Base-by-base conservation (phyloP, 169 alveolate species). In the Plasmodium knowlesi region DNA sequence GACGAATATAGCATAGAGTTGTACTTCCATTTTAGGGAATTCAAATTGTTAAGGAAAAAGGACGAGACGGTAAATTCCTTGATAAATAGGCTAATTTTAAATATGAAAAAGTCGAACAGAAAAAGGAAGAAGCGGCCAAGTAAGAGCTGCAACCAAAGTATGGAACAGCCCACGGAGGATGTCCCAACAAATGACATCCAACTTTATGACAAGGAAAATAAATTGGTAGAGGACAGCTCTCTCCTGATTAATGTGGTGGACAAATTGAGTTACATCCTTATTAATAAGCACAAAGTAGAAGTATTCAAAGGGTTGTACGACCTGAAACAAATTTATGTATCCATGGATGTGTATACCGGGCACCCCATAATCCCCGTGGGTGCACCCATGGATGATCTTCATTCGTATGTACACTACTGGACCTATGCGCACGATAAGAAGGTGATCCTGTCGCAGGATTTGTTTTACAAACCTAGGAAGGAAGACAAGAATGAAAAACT, bases 301-400 rank as follows among this genome's bases (percentile, higher is more conserved):
- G 82, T 89, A 80, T 89, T 70, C 74, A 80, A 61, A 67, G 73
- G 61, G 37, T 10, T 89, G 39, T 89, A 89, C 30, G 94, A 89
- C 14, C 72, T 89, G 46, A 78, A 89, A 53, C 83, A 89, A 89
- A 89, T 89, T 67, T 81, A 89, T 67, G 28, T 89, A 67, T 89
- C 94, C 46, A 89, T 89, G 94, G 94, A 89, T 89, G 94, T 89
- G 2, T 89, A 57, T 89, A 34, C 50, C 32, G 76, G 76, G n/a
- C 91, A 89, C 72, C 91, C 89, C 22, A 80, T 89, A 9, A 89
- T 89, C 14, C 90, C 90, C 16, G 89, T 61, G 50, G 61, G 80
- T 70, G 39, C 82, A 32, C 94, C 94, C 28, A 3, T 89, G 82
- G 30, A 46, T 3, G 41, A 89, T 22, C 67, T 89, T 4, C 39